Conservation (phyloP, 306 rosid species). For the Vigna angularis region DNA sequence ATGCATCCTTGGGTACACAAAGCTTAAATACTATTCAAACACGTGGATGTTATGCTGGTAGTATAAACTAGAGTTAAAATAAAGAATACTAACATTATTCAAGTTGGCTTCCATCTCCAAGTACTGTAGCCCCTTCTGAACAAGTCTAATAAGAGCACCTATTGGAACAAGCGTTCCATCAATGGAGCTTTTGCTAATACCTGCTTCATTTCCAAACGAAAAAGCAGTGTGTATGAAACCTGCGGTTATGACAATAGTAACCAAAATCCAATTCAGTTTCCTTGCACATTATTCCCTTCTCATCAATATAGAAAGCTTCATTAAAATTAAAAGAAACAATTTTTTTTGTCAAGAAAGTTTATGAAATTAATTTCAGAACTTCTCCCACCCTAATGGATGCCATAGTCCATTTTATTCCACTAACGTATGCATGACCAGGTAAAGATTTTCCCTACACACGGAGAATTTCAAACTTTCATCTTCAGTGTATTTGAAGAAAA, state of each 20-base stretch:
- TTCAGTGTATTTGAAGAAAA: neutral
- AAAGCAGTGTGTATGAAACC: constrained; percentile 95
- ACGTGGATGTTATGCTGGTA: constrained; percentile 44
- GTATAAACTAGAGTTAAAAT: constrained; percentile 29
- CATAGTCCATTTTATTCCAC: constrained; percentile 28
- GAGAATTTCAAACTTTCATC: neutral
- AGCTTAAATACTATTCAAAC: constrained; percentile 34
- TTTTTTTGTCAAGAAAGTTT: neutral
- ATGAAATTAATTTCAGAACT: constrained; percentile 8
- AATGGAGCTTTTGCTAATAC: constrained; percentile 80
- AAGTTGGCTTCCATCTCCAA: constrained; percentile 98
- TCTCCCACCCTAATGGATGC: constrained; percentile 15
- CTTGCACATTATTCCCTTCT: neutral
- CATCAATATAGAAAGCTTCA: constrained; percentile 18
- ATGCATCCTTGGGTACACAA: constrained; percentile 48
- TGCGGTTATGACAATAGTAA: constrained; percentile 43
- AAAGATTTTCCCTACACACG: too few species aligned
- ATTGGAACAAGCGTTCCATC: constrained; percentile 94
- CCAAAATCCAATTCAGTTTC: constrained; percentile 38
- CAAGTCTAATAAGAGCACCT: constrained; percentile 81
- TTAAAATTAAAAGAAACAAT: constrained; percentile 9
- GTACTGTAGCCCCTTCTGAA: constrained; percentile 95
- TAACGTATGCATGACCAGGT: too few species aligned
- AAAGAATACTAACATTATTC: constrained; percentile 80
- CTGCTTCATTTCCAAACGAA: constrained; percentile 91